These are phyloP conservation scores for Physaria fendleri DNA, from an alignment of 345 rosid genomes.

Conservation along the genomic window DNA sequence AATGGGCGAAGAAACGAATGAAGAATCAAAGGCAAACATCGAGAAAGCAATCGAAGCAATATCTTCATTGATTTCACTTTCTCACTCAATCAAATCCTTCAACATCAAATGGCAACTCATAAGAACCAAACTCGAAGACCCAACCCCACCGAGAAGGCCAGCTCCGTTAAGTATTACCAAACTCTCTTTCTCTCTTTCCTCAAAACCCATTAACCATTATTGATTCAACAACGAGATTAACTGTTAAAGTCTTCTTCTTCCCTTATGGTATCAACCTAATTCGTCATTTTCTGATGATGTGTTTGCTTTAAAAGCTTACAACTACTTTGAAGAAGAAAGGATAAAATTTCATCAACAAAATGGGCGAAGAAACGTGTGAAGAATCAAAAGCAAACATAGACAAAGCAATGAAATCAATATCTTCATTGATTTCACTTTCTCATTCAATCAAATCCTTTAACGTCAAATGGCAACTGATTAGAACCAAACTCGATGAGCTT, in stretches of 20 bases:
- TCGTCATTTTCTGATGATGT: too few relatives aligned
- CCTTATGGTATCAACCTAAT: too few relatives aligned
- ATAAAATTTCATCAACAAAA: too few relatives aligned
- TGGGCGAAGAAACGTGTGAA: slow-evolving; percentile 12
- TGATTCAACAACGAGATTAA: too few relatives aligned
- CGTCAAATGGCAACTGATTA: slow-evolving; percentile 74
- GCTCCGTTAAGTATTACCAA: slow-evolving; percentile 21
- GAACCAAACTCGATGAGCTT: slow-evolving; percentile 68
- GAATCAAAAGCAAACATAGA: slow-evolving; percentile 29
- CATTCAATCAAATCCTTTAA: slow-evolving; percentile 60
- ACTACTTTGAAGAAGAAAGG: neutral
- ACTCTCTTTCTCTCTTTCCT: slow-evolving; percentile 8
- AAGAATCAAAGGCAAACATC: slow-evolving; percentile 27
- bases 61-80: slow-evolving; percentile 58
- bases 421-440: slow-evolving; percentile 62
- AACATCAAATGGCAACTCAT: slow-evolving; percentile 75
- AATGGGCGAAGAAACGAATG: slow-evolving; percentile 23
- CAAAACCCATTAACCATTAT: too few relatives aligned
- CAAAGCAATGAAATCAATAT: slow-evolving; percentile 47
- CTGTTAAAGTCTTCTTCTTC: too few relatives aligned
- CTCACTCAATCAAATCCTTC: slow-evolving; percentile 62
- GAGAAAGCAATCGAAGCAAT: slow-evolving; percentile 45
- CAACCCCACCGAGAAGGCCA: slow-evolving; percentile 27
- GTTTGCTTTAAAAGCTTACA: neutral
- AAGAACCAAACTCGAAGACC: slow-evolving; percentile 64